Percentiles rank a stretch among this genome's conserved stretches.
phyloP scores from a whole-genome alignment of 805 yeast genomes.

The Metschnikowia rubicola region DNA sequence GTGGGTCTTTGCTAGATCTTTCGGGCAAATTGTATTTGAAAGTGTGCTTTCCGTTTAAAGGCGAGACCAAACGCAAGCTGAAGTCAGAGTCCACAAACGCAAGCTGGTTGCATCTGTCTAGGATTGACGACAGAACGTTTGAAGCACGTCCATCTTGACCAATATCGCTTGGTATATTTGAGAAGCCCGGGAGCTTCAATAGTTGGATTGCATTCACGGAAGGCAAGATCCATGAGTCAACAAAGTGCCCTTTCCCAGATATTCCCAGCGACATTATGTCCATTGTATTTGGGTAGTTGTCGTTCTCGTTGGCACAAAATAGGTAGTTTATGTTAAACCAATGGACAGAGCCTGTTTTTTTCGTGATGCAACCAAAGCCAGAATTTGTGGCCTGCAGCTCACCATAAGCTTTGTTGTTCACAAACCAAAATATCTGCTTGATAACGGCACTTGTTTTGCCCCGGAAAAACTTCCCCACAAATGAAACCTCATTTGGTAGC shows the following conservation, averaged over 20 bases:
- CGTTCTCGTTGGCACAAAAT: slow-evolving; percentile 28
- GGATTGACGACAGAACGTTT: neutral
- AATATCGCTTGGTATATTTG: slow-evolving; percentile 9
- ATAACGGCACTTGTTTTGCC: slow-evolving; percentile 62
- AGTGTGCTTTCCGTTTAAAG: slow-evolving; percentile 36
- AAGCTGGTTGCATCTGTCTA: slow-evolving; percentile 21
- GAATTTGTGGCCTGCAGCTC: slow-evolving; percentile 26
- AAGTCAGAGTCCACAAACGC: slow-evolving; percentile 32
- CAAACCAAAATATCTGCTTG: slow-evolving; percentile 51
- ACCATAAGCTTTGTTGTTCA: slow-evolving; percentile 26
- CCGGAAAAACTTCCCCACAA: slow-evolving; percentile 56
- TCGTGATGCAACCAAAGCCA: slow-evolving; percentile 52
- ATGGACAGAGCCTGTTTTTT: slow-evolving; percentile 56
- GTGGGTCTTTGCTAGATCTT: neutral
- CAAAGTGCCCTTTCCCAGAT: slow-evolving; percentile 18
- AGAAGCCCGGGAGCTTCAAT: slow-evolving; percentile 23
- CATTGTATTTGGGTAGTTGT: slow-evolving; percentile 29
- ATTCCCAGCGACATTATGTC: slow-evolving; percentile 2
- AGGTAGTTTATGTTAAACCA: slow-evolving; percentile 50
- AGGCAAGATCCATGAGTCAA: slow-evolving; percentile 48
- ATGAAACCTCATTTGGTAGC: slow-evolving; percentile 46
- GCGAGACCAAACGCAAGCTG: slow-evolving; percentile 31
- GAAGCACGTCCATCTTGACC: neutral
- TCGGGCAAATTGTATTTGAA: slow-evolving; percentile 42
- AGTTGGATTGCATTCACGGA: slow-evolving; percentile 28